Evolutionary conservation across 345 rosid species (phyloP).

Genomic region (Clarkia xantiana): DNA sequence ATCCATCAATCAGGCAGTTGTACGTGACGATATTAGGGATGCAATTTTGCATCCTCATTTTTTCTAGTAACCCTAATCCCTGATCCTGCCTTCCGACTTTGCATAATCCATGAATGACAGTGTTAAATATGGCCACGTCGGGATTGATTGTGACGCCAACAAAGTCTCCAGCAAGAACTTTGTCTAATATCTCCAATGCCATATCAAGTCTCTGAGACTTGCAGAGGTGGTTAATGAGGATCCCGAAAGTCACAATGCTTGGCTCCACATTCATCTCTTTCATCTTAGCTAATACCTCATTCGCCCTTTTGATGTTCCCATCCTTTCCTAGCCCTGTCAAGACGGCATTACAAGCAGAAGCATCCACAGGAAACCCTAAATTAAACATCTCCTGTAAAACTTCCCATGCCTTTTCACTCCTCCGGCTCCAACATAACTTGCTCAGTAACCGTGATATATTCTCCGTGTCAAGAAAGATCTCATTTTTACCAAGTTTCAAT

Average conservation of each 20-base stretch:
- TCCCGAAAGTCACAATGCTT: slow-evolving; percentile 46
- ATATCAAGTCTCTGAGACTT: slow-evolving; percentile 46
- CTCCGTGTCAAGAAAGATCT: slow-evolving; percentile 32
- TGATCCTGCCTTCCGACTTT: slow-evolving; percentile 71
- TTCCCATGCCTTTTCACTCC: slow-evolving; percentile 30
- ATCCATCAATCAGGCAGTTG: slow-evolving; percentile 61
- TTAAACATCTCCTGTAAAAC: slow-evolving; percentile 28
- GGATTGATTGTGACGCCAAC: slow-evolving; percentile 35
- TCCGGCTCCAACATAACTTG: slow-evolving; percentile 28
- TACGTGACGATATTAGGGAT: slow-evolving; percentile 39
- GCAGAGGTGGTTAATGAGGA: slow-evolving; percentile 46
- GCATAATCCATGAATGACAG: slow-evolving; percentile 61
- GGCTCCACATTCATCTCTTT: slow-evolving; percentile 36
- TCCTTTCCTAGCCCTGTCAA: slow-evolving; percentile 40
- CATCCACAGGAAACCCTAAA: slow-evolving; percentile 27
- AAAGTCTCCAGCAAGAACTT: slow-evolving; percentile 23
- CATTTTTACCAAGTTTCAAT: slow-evolving; percentile 26
- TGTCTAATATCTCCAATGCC: slow-evolving; percentile 44
- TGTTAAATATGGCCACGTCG: slow-evolving; percentile 47
- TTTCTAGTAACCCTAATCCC: slow-evolving; percentile 35
- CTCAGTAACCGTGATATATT: slow-evolving; percentile 33
- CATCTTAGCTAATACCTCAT: slow-evolving; percentile 38
- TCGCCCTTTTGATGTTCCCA: slow-evolving; percentile 37
- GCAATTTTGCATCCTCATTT: slow-evolving; percentile 37
- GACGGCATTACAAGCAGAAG: slow-evolving; percentile 46